phyloP scores from a whole-genome alignment of 2,329 filamentous ascomycete genomes.

The Colletotrichum cuscutae region DNA sequence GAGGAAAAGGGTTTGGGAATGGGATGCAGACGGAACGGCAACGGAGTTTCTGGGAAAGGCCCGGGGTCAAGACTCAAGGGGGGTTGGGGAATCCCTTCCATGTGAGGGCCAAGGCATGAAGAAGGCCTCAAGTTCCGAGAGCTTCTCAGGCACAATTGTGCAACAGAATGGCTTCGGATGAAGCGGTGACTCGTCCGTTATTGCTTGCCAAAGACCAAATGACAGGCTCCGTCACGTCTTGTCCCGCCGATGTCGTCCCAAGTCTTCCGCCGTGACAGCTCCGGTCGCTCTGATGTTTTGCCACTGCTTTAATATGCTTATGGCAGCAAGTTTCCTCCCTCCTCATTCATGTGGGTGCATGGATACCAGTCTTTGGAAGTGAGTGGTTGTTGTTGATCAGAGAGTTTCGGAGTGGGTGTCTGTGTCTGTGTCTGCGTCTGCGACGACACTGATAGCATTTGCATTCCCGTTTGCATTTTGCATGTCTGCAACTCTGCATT shows the following conservation, averaged over 20 bases:
- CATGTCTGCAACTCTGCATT: constrained; percentile 18
- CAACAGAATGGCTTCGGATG: constrained; percentile 28
- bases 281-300: constrained; percentile 24
- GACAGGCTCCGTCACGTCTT: constrained; percentile 21
- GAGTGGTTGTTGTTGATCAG: background rate
- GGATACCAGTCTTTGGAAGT: background rate
- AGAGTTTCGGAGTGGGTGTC: constrained; percentile 1
- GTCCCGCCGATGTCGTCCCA: constrained; percentile 26
- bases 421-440: constrained; percentile 12
- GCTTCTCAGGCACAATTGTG: constrained; percentile 27
- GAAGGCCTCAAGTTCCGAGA: constrained; percentile 30
- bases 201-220: constrained; percentile 1
- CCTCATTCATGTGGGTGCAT: background rate
- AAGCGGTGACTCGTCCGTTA: constrained; percentile 33
- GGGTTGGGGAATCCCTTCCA: constrained; percentile 17
- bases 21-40: constrained; percentile 32
- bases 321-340: constrained; percentile 2
- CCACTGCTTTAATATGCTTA: background rate
- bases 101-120: constrained; percentile 28
- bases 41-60: constrained; percentile 23
- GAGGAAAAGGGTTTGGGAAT: constrained; percentile 21
- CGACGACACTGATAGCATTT: background rate
- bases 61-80: background rate
- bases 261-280: constrained; percentile 23
- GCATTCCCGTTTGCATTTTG: constrained; percentile 7